Evolutionary conservation across 345 rosid genomes (phyloP).

Genomic region (Angophora floribunda): DNA sequence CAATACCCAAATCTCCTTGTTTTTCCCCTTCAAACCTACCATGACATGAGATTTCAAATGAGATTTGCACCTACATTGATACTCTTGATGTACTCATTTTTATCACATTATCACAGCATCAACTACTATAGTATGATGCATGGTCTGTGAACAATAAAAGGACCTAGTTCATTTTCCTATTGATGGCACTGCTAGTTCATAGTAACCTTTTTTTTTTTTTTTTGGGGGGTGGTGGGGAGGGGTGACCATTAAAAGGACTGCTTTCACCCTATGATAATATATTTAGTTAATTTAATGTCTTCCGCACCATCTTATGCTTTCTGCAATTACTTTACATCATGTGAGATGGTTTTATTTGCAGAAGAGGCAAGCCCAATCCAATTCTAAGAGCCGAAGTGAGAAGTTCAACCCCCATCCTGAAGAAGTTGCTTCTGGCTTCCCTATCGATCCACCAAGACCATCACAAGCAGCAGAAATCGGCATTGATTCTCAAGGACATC

Average conservation of each 20-base stretch:
- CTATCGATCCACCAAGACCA: conserved; percentile 91
- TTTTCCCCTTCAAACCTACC: neutral
- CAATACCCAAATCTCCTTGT: no score
- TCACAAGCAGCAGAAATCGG: conserved; percentile 65
- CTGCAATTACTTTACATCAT: neutral
- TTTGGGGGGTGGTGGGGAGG: neutral
- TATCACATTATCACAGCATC: neutral
- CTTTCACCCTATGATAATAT: neutral
- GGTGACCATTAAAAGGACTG: neutral
- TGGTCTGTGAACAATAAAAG: neutral
- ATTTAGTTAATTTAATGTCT: neutral
- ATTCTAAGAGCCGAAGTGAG: conserved; percentile 90
- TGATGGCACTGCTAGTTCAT: neutral
- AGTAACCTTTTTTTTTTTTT: neutral
- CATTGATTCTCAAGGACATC: conserved; percentile 50
- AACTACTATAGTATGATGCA: neutral
- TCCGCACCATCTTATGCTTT: neutral
- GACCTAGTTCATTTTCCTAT: neutral
- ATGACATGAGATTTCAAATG: neutral
- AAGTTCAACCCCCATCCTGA: conserved; percentile 94
- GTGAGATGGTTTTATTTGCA: conserved; percentile 15
- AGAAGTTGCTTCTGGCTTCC: conserved; percentile 98
- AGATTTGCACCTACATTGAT: neutral
- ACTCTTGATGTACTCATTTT: neutral
- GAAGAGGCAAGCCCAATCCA: conserved; percentile 74